phyloP scores from a whole-genome alignment of 2,329 filamentous ascomycete species.

The Xylariaceae sp. region DNA sequence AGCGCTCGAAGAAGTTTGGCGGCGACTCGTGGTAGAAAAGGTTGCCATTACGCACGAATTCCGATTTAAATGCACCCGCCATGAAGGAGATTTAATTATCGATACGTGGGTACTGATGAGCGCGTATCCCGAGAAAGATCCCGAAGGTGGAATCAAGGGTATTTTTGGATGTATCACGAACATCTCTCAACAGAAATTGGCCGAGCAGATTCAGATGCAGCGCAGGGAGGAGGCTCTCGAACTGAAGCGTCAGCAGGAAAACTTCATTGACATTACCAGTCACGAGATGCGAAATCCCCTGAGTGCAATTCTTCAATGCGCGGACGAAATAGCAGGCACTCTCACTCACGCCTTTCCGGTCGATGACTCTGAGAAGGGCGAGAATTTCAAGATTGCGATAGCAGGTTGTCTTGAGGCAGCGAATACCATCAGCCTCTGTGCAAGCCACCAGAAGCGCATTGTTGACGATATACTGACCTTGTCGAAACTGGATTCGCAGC shows the following conservation, averaged over 20 bases:
- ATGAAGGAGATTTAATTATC: slow-evolving; percentile 53
- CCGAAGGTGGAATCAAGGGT: slow-evolving; percentile 60
- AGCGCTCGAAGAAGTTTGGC: slow-evolving; percentile 57
- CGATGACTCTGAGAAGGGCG: slow-evolving; percentile 40
- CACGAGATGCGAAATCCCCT: slow-evolving; percentile 75
- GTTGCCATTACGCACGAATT: slow-evolving; percentile 66
- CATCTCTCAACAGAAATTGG: slow-evolving; percentile 80
- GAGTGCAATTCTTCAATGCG: slow-evolving; percentile 69
- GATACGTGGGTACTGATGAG: slow-evolving; percentile 76
- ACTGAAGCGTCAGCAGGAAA: slow-evolving; percentile 66
- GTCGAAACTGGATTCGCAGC: slow-evolving; percentile 65
- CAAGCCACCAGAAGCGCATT: slow-evolving; percentile 70
- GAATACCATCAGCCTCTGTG: slow-evolving; percentile 76
- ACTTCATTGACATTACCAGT: slow-evolving; percentile 69
- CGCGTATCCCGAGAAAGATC: slow-evolving; percentile 66
- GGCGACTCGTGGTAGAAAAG: slow-evolving; percentile 54
- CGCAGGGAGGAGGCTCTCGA: slow-evolving; percentile 77
- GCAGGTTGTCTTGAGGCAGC: slow-evolving; percentile 64
- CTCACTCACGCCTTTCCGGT: slow-evolving; percentile 40
- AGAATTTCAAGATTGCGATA: slow-evolving; percentile 38
- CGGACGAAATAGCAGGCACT: slow-evolving; percentile 61
- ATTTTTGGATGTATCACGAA: slow-evolving; percentile 80
- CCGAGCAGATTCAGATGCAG: slow-evolving; percentile 71
- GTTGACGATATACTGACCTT: slow-evolving; percentile 63
- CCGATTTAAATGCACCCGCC: slow-evolving; percentile 64